Conservation (phyloP, 2,329 filamentous ascomycete species). For the Fusarium brachygibbosum region DNA sequence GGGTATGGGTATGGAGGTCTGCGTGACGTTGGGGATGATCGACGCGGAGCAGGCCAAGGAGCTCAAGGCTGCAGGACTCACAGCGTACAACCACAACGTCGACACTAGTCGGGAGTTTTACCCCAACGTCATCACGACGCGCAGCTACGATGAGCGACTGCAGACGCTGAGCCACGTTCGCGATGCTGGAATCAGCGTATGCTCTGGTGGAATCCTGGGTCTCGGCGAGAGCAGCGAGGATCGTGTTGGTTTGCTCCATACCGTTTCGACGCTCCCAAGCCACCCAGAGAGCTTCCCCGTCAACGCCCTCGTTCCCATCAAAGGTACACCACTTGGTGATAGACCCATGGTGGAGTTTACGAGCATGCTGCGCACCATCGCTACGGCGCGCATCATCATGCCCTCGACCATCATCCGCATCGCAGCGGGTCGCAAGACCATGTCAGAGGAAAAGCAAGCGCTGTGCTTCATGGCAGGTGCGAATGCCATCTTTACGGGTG, state of each 20-base stretch:
- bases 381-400: constrained; percentile 85
- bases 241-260: constrained; percentile 85
- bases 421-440: constrained; percentile 84
- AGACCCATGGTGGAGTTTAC: constrained; percentile 80
- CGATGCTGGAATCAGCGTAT: constrained; percentile 89
- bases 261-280: constrained; percentile 81
- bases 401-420: constrained; percentile 88
- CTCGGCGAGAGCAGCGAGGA: constrained; percentile 84
- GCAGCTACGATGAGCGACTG: constrained; percentile 88
- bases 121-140: constrained; percentile 85
- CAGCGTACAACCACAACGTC: constrained; percentile 95
- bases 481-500: constrained; percentile 94
- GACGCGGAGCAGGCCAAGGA: constrained; percentile 83
- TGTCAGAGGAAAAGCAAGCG: constrained; percentile 90
- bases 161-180: constrained; percentile 84
- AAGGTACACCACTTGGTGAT: constrained; percentile 87
- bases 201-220: constrained; percentile 89
- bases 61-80: constrained; percentile 85
- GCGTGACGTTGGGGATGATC: constrained; percentile 96
- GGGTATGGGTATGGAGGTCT: constrained; percentile 87
- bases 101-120: constrained; percentile 93
- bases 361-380: constrained; percentile 83
- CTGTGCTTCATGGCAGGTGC: constrained; percentile 91
- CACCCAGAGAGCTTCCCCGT: constrained; percentile 94
- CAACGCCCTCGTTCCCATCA: constrained; percentile 91